Evolutionary conservation across 768 basidiomycete species (phyloP).

Genomic region (Favolaschia claudopus): DNA sequence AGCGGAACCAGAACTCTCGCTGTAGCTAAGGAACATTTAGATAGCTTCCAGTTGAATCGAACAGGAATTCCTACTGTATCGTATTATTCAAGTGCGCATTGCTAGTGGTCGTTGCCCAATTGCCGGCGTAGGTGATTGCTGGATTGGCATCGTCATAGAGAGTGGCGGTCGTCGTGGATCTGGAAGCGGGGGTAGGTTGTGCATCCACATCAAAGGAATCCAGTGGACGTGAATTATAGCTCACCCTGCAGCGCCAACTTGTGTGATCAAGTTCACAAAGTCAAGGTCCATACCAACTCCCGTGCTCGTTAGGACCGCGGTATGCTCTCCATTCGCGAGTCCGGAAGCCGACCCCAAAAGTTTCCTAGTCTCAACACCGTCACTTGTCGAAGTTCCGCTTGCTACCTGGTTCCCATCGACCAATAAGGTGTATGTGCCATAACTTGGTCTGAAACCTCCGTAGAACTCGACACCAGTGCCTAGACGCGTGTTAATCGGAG

Average conservation of each 20-base stretch:
- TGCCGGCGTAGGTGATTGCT: slow-evolving; percentile 48
- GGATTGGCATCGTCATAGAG: slow-evolving; percentile 52
- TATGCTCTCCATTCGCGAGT: slow-evolving; percentile 54
- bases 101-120: slow-evolving; percentile 44
- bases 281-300: slow-evolving; percentile 60
- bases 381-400: slow-evolving; percentile 43
- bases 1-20: slow-evolving; percentile 46
- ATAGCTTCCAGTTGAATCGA: not conserved
- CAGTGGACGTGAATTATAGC: slow-evolving; percentile 10
- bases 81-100: slow-evolving; percentile 44
- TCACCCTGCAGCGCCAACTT: slow-evolving; percentile 47
- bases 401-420: slow-evolving; percentile 51
- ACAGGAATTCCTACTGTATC: slow-evolving; percentile 54
- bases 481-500: slow-evolving; percentile 23
- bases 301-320: slow-evolving; percentile 53
- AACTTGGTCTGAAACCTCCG: slow-evolving; percentile 53
- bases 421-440: slow-evolving; percentile 53
- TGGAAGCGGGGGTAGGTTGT: slow-evolving; percentile 18
- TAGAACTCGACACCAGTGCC: slow-evolving; percentile 62
- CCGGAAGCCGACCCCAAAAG: slow-evolving; percentile 52
- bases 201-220: not conserved
- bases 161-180: slow-evolving; percentile 34
- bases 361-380: slow-evolving; percentile 40
- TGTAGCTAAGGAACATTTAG: slow-evolving; percentile 41
- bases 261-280: slow-evolving; percentile 50